Percentiles rank a stretch among this genome's conserved stretches.
Evolutionary conservation across 306 rosid genomes (phyloP).

Genomic region (Ormosia semicastrata): DNA sequence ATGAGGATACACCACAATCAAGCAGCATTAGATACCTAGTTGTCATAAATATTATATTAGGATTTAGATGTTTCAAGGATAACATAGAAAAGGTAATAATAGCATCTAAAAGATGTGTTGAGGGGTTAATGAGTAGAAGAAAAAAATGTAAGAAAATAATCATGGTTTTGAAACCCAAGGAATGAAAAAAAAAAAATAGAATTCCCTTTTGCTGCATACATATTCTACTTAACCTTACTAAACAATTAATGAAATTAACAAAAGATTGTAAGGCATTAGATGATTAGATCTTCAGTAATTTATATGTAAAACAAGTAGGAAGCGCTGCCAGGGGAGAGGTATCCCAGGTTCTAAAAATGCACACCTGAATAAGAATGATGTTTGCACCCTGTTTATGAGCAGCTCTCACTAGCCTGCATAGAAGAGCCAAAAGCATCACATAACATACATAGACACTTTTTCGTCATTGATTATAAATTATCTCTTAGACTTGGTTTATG

Average conservation of each 20-base stretch:
- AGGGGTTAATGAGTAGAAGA: not conserved
- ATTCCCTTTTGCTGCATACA: not conserved
- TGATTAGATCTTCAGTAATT: not conserved
- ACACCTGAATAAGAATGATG: constrained; percentile 87
- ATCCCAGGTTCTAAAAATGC: constrained; percentile 19
- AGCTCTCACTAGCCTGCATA: constrained; percentile 79
- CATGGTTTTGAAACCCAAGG: not conserved
- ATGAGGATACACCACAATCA: not conserved
- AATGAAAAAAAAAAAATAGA: not conserved
- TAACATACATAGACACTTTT: not conserved
- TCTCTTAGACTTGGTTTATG: too few species aligned
- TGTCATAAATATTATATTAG: not conserved
- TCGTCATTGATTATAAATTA: not conserved
- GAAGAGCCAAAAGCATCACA: constrained; percentile 22
- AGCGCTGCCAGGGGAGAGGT: not conserved
- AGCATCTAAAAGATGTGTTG: not conserved
- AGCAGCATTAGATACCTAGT: not conserved
- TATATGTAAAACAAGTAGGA: not conserved
- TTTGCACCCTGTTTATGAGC: constrained; percentile 86
- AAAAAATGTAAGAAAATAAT: not conserved
- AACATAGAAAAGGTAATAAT: not conserved
- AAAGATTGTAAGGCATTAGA: not conserved
- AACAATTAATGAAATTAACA: not conserved
- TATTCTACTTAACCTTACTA: not conserved
- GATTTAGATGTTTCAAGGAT: not conserved